phyloP scores from a whole-genome alignment of 2,329 filamentous ascomycete genomes.

The Chaetomiaceae sp. region DNA sequence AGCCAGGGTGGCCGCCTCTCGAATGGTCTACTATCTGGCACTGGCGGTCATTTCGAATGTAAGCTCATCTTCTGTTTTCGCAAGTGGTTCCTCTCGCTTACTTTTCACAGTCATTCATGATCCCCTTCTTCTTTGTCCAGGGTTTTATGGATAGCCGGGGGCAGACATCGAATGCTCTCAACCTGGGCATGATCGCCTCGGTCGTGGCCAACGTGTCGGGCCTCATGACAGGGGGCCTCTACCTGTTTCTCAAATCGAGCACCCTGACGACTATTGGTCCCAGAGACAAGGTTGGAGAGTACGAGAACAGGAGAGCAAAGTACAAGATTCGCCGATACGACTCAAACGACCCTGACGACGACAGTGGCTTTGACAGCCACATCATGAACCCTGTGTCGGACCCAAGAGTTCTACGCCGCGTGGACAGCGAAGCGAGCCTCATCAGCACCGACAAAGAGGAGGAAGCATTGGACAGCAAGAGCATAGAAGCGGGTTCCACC shows the following conservation, averaged over 20 bases:
- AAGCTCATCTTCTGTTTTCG: slow-evolving; percentile 27
- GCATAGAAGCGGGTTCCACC: slow-evolving; percentile 20
- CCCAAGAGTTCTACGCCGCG: slow-evolving; percentile 30
- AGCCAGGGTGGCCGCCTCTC: slow-evolving; percentile 60
- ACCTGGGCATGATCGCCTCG: slow-evolving; percentile 58
- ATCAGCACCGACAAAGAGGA: slow-evolving; percentile 32
- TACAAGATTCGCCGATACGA: slow-evolving; percentile 38
- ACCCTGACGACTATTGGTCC: slow-evolving; percentile 51
- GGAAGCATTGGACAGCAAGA: slow-evolving; percentile 30
- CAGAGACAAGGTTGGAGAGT: slow-evolving; percentile 43
- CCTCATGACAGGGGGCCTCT: slow-evolving; percentile 59
- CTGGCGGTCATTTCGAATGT: slow-evolving; percentile 56
- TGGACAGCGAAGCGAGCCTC: slow-evolving; percentile 35
- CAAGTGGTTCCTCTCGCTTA: slow-evolving; percentile 6
- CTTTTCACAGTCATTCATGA: slow-evolving; percentile 46
- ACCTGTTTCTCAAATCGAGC: slow-evolving; percentile 63
- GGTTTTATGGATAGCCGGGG: slow-evolving; percentile 40
- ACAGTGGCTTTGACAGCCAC: slow-evolving; percentile 31
- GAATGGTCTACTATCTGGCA: slow-evolving; percentile 65
- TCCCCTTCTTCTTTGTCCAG: slow-evolving; percentile 60
- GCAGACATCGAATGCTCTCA: slow-evolving; percentile 40
- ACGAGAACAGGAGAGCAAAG: slow-evolving; percentile 41
- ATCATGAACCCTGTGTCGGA: slow-evolving; percentile 34
- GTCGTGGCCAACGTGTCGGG: slow-evolving; percentile 64
- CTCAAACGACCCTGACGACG: slow-evolving; percentile 19